Evolutionary conservation across 148 eudicot species (phyloP), one percentile per base, ranked within the genome.

Genomic region (Camellia lanceoleosa): DNA sequence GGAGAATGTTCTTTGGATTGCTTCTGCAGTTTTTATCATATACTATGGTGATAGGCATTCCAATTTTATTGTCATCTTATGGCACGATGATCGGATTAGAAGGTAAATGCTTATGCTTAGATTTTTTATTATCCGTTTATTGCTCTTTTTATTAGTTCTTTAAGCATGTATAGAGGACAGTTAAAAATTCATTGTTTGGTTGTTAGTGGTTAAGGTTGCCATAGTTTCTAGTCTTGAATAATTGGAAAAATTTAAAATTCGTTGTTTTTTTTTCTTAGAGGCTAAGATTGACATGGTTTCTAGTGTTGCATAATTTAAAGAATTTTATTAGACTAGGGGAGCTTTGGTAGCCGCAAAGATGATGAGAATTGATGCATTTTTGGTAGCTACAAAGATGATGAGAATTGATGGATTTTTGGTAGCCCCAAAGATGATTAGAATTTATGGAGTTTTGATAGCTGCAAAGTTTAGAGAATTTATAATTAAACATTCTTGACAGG

Each of bases 1-100:
- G 84, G 95, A 92, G 87, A 92, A 89, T 88, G 66, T 88, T 58
- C 87, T 92, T 86, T 94, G 98, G 98, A 90, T 92, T 76, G 97
- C 91, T 52, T 94, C 97, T 1, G 92, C 98, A 11, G 81, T 86
- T 54, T 94, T 94, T 71, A 89, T 94, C 81, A 75, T 94, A 20
- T 92, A 91, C 83, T 87, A 86, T 78, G 98, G 98, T 20, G 98
- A 94, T 78, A 71, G 92, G 87, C 84, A 94, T 79, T 90, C 88
- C 54, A 92, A 92, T 81, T 88, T 94, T 20, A 75, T 94, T 30
- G 87, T 82, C 87, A 82, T 94, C 77, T 73, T 94, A 76, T 88
- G 92, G 90, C 92, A 89, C 69, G 98, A 94, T 79, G 88, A 78
- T 75, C 90, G 98, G 68, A 94, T 94, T 75, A 86, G 90, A 84